Evolutionary conservation across 495 filamentous ascomycete species (phyloP).

Genomic region (Amniculicola lignicola): DNA sequence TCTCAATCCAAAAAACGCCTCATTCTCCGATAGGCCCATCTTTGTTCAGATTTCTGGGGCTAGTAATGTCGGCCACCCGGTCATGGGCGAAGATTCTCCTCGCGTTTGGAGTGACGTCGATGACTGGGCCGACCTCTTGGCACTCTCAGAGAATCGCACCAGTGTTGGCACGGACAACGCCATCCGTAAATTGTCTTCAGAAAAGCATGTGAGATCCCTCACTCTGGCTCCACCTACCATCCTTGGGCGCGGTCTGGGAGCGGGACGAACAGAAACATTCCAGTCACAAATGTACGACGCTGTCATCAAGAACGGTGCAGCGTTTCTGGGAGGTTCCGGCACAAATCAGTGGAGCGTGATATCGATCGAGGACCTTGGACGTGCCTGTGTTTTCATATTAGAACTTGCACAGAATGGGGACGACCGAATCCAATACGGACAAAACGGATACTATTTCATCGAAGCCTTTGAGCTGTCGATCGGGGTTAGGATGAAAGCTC

Average conservation of each 20-base stretch:
- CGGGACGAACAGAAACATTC: neutral
- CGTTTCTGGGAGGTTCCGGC: neutral
- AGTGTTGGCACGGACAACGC: neutral
- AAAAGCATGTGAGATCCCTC: neutral
- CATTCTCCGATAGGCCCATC: neutral
- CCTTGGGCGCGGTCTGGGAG: neutral
- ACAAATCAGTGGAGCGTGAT: neutral
- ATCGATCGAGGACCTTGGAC: constrained; percentile 1
- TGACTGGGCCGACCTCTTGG: neutral
- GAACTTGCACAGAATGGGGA: neutral
- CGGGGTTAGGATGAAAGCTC: neutral
- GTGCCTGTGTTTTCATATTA: neutral
- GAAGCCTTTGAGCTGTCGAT: neutral
- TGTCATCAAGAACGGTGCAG: neutral
- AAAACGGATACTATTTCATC: constrained; percentile 3
- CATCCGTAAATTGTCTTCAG: neutral
- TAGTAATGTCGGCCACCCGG: neutral
- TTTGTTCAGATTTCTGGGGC: constrained; percentile 1
- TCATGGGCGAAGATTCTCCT: neutral
- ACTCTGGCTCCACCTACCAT: neutral
- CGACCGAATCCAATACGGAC: neutral
- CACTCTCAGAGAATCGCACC: neutral
- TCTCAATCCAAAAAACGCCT: neutral
- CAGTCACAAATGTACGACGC: neutral
- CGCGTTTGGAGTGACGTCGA: neutral